These are phyloP conservation scores for Sutorius australiensis DNA, from an alignment of 768 basidiomycete species.

Conservation along the genomic window DNA sequence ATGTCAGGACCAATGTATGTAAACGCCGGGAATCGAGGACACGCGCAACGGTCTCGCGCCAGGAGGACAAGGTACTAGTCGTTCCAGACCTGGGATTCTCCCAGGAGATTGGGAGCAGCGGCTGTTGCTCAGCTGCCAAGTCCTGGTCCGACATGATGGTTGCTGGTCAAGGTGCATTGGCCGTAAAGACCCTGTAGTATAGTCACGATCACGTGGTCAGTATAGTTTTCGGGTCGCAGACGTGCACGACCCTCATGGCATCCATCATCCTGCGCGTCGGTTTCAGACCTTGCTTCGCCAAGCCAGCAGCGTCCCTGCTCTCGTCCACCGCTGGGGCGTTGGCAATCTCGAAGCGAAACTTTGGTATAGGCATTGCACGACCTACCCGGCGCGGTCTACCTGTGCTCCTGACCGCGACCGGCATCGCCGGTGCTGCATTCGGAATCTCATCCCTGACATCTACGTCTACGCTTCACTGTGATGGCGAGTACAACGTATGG, in stretches of 20 bases:
- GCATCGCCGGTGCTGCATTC: constrained; percentile 42
- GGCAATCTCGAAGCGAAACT: constrained; percentile 1
- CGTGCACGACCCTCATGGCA: constrained; percentile 2
- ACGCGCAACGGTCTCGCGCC: constrained; percentile 38
- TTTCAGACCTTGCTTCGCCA: constrained; percentile 10
- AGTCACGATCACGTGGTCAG: constrained; percentile 14
- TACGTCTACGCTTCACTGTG: constrained; percentile 44
- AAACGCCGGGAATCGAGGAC: constrained; percentile 51
- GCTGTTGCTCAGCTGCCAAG: constrained; percentile 46
- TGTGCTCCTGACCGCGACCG: constrained; percentile 27
- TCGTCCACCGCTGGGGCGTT: not conserved
- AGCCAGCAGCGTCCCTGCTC: constrained; percentile 1
- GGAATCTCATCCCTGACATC: constrained; percentile 38
- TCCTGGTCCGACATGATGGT: constrained; percentile 26
- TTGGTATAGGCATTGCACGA: constrained; percentile 2
- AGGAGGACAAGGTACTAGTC: constrained; percentile 9
- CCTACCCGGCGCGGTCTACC: constrained; percentile 8
- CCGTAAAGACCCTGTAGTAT: too few relatives aligned
- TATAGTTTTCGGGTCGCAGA: not conserved
- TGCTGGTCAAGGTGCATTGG: not conserved
- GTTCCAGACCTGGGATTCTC: constrained; percentile 15
- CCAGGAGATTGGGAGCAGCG: constrained; percentile 37
- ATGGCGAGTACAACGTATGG: constrained; percentile 38
- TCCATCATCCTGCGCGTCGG: constrained; percentile 18
- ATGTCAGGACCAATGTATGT: constrained; percentile 53